phyloP scores from a whole-genome alignment of 2,329 filamentous ascomycete species.

The Chaetoscypha palmicola region DNA sequence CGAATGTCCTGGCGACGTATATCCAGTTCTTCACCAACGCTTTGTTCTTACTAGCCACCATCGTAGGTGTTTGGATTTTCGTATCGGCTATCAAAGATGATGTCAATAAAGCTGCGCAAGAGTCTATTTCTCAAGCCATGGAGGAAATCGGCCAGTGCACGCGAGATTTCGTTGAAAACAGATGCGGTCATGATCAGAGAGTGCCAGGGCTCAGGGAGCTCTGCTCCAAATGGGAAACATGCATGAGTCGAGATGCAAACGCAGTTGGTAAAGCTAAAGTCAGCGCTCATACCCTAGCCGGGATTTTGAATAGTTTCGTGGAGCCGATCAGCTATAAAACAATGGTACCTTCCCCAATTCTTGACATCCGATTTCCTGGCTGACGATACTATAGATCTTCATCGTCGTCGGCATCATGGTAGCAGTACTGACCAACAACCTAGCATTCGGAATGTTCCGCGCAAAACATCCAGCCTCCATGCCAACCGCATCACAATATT shows the following conservation, averaged over 20 bases:
- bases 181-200: slow-evolving; percentile 59
- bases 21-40: slow-evolving; percentile 50
- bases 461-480: slow-evolving; percentile 26
- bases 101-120: slow-evolving; percentile 45
- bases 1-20: slow-evolving; percentile 59
- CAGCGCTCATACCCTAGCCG: slow-evolving; percentile 79
- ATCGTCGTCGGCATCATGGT: slow-evolving; percentile 43
- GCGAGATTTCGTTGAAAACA: slow-evolving; percentile 67
- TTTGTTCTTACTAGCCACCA: slow-evolving; percentile 39
- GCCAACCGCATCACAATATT: slow-evolving; percentile 28
- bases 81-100: slow-evolving; percentile 28
- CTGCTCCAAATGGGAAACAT: slow-evolving; percentile 77
- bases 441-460: slow-evolving; percentile 36
- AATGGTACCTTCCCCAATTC: slow-evolving; percentile 43
- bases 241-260: slow-evolving; percentile 78
- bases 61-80: slow-evolving; percentile 30
- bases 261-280: slow-evolving; percentile 73
- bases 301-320: slow-evolving; percentile 90
- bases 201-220: slow-evolving; percentile 65
- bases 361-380: slow-evolving; percentile 10
- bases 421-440: slow-evolving; percentile 44
- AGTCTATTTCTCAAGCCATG: slow-evolving; percentile 58
- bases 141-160: slow-evolving; percentile 76
- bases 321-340: slow-evolving; percentile 84
- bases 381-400: slow-evolving; percentile 37